Evolutionary conservation across 129 eudicot species (phyloP).

Genomic region (Artemisia annua): DNA sequence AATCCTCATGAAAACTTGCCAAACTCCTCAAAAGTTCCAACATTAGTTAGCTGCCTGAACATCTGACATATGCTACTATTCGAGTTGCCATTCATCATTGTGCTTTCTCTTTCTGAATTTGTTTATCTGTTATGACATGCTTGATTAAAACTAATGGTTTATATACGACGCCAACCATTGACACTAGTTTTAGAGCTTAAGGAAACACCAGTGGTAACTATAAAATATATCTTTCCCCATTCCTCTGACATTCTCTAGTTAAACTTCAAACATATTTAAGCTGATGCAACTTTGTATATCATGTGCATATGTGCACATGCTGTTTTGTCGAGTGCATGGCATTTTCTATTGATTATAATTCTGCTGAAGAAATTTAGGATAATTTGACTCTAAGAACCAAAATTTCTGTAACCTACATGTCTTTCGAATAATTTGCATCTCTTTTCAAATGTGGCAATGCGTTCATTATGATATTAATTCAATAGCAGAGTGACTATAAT

Average conservation of each 20-base stretch:
- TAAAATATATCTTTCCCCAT: neutral
- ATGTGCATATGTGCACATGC: neutral
- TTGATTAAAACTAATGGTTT: neutral
- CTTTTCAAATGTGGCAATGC: slow-evolving; percentile 7
- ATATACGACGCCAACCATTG: neutral
- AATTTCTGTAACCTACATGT: neutral
- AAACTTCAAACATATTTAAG: neutral
- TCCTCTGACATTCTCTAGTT: neutral
- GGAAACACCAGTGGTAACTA: neutral
- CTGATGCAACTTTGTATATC: slow-evolving; percentile 6
- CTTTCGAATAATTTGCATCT: neutral
- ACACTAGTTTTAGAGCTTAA: slow-evolving; percentile 6
- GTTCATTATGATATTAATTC: slow-evolving; percentile 7
- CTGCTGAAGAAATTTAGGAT: slow-evolving; percentile 13
- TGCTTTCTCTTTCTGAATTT: neutral
- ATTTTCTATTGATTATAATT: neutral
- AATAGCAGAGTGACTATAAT: neutral
- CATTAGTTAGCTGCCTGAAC: slow-evolving; percentile 4
- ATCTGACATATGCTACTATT: slow-evolving; percentile 12
- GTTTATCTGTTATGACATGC: slow-evolving; percentile 1
- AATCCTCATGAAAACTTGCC: no score
- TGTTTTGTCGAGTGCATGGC: slow-evolving; percentile 1
- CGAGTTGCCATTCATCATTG: neutral
- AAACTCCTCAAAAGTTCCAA: no score
- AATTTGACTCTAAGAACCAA: slow-evolving; percentile 13